Base-by-base conservation (phyloP, 495 filamentous ascomycete species). In the Penicillium flavigenum region DNA sequence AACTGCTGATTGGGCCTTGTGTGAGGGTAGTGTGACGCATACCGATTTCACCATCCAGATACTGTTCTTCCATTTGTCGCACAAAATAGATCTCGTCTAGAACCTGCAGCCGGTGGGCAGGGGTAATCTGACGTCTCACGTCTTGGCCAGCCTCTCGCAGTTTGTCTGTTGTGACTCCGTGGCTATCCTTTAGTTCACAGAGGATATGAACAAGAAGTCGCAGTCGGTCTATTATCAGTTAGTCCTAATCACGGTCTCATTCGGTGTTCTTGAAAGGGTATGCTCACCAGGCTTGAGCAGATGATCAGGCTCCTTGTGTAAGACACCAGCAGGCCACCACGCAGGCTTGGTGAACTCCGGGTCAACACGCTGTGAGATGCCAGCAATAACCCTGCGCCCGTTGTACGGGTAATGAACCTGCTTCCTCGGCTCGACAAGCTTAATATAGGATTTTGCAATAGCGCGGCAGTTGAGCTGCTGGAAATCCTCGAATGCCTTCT, bases 341-440 rank as follows among this genome's bases (percentile, higher is more conserved):
- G 76, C 79, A 6, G 91, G 91, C 39, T 77, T 79, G 5, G 76
- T 79, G 43, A 67, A 55, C 54, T 79, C 76, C 1, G 76, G 75
- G 52, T 77, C 69, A 16, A 71, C 67, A 6, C 63, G 65, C 43
- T 73, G 69, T 10, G 42, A 80, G 65, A 61, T 76, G 72, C 45
- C 79, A 59, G 64, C 62, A 14, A 70, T 60, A 5, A 63, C 64
- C 47, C 83, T 76, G 10, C 83, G 77, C 27, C 81, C 77, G 39
- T 87, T 91, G 66, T 96, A 96, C 0, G 92, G 92, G 60, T 89
- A 85, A 44, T 81, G 86, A 0, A 86, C 85, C 66, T 96, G 91
- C 69, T 97, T 97, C 59, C 89, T 90, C 0, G 92, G 89, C 49
- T 91, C 88, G 3, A 96, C 86, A 16, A 85, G 79, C 63, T 89